These are phyloP conservation scores for Eucalyptus marginata DNA, from an alignment of 345 rosid species.

Conservation along the genomic window DNA sequence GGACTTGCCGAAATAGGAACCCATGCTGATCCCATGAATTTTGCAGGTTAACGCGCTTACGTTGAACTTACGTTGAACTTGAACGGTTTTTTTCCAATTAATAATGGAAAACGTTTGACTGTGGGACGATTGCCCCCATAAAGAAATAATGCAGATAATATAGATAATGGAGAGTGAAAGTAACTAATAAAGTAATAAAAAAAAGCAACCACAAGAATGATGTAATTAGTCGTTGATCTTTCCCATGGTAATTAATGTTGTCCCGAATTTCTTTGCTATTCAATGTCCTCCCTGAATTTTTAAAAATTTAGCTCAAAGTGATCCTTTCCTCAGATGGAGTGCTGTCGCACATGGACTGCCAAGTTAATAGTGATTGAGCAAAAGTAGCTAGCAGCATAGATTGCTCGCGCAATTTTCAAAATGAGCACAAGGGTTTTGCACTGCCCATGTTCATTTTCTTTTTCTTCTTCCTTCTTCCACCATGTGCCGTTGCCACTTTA, in stretches of 20 bases:
- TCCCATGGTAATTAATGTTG: background rate
- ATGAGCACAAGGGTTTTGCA: background rate
- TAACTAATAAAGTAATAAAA: background rate
- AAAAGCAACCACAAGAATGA: too few species aligned
- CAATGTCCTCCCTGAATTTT: background rate
- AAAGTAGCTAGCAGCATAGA: background rate
- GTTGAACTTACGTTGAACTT: background rate
- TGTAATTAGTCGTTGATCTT: fast-evolving
- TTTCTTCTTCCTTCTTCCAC: background rate
- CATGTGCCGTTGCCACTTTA: background rate
- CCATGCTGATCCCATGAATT: background rate
- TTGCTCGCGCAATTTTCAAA: background rate
- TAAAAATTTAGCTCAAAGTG: background rate
- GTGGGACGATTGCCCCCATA: background rate
- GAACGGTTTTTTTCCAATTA: background rate
- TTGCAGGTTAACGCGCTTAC: background rate
- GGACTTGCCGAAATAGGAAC: background rate
- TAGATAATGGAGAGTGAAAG: background rate
- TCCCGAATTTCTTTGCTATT: background rate
- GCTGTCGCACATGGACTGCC: background rate
- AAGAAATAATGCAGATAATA: background rate
- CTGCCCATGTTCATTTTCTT: background rate
- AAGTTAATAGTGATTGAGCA: background rate
- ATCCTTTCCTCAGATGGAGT: background rate
- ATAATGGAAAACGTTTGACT: background rate